Evolutionary conservation across 345 rosid species (phyloP).

Genomic region (Eutrema japonicum): DNA sequence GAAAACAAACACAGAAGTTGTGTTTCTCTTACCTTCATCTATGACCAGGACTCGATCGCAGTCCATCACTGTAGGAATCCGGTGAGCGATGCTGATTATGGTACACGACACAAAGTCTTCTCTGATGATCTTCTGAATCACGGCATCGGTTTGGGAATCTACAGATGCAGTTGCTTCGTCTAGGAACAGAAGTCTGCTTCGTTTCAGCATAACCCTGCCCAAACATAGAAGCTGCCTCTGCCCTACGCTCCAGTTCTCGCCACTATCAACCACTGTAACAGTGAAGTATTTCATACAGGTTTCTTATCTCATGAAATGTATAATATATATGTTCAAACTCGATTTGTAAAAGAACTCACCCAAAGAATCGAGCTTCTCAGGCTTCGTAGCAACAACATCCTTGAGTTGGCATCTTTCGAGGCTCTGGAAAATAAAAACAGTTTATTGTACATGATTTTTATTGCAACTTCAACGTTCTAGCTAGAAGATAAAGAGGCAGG

Average conservation of each 20-base stretch:
- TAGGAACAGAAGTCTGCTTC: slow-evolving; percentile 75
- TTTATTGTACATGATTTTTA: neutral
- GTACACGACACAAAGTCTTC: slow-evolving; percentile 86
- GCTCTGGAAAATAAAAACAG: slow-evolving; percentile 50
- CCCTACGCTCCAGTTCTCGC: slow-evolving; percentile 99
- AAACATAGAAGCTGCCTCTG: slow-evolving; percentile 93
- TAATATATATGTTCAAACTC: neutral
- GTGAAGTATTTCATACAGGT: neutral
- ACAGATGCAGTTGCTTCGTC: slow-evolving; percentile 98
- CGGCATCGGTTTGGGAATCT: slow-evolving; percentile 90
- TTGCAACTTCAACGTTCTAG: neutral
- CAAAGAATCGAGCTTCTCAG: slow-evolving; percentile 77
- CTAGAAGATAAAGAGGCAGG: no score
- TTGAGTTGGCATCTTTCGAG: slow-evolving; percentile 92
- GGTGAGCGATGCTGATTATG: slow-evolving; percentile 92
- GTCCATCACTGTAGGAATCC: slow-evolving; percentile 98
- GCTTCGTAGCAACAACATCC: slow-evolving; percentile 71
- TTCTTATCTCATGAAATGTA: neutral
- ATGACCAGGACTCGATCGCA: slow-evolving; percentile 85
- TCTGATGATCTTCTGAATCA: slow-evolving; percentile 84
- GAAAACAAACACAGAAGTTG: neutral
- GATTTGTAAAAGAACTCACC: slow-evolving; percentile 44
- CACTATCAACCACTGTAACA: slow-evolving; percentile 77
- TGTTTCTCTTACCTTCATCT: slow-evolving; percentile 61
- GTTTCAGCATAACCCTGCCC: slow-evolving; percentile 91